phyloP scores from a whole-genome alignment of 371 early-diverging fungal species.

The Rhizopus stolonifer region DNA sequence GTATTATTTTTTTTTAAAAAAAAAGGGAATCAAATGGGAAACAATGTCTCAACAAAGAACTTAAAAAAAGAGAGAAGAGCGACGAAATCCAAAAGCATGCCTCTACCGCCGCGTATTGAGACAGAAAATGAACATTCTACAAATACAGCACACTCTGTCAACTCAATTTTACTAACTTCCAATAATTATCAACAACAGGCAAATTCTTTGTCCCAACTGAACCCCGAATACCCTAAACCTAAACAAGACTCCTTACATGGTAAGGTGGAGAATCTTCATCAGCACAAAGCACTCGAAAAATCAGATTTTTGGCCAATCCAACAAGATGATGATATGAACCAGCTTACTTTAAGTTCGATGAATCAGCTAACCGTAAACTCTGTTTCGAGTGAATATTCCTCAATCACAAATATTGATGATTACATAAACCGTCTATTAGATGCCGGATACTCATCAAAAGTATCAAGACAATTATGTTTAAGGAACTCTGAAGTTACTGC shows the following conservation, averaged over 20 bases:
- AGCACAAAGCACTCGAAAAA: conserved; percentile 34
- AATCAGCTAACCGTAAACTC: conserved; percentile 50
- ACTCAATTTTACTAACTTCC: conserved; percentile 41
- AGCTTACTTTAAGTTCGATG: conserved; percentile 44
- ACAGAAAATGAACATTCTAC: conserved; percentile 45
- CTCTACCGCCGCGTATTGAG: conserved; percentile 20
- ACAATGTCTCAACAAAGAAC: conserved; percentile 19
- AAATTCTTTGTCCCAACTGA: conserved; percentile 37
- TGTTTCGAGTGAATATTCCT: conserved; percentile 33
- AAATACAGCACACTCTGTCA: conserved; percentile 50
- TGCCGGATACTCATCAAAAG: conserved; percentile 74
- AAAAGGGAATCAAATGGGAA: conserved; percentile 16
- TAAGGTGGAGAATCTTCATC: conserved; percentile 35
- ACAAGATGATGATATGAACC: conserved; percentile 28
- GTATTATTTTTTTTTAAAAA: neutral
- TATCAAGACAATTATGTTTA: conserved; percentile 71
- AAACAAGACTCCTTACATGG: conserved; percentile 25
- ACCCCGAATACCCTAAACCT: conserved; percentile 48
- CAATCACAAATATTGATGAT: conserved; percentile 70
- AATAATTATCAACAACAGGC: conserved; percentile 23
- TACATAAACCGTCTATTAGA: conserved; percentile 80
- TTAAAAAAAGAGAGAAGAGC: conserved; percentile 16
- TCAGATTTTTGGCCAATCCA: conserved; percentile 39
- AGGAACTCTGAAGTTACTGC: conserved; percentile 85
- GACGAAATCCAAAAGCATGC: conserved; percentile 20